These are phyloP conservation scores for Boletus pseudopeckii DNA, from an alignment of 768 basidiomycete species.

Conservation along the genomic window DNA sequence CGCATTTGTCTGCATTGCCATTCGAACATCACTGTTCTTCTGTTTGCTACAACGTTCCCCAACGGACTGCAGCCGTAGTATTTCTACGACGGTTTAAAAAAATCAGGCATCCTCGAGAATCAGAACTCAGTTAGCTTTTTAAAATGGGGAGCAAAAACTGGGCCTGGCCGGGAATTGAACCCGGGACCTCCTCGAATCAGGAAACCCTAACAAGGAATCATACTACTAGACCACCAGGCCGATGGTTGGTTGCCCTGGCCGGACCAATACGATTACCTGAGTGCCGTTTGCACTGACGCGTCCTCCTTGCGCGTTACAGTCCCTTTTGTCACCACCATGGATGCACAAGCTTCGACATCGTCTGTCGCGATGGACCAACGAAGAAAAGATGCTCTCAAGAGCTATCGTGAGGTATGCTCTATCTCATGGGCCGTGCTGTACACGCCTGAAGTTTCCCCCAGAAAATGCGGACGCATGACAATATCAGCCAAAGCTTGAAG, in stretches of 20 bases:
- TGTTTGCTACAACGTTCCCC: too few relatives aligned
- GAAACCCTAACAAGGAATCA: constrained; percentile 50
- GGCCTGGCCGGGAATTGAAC: constrained; percentile 60
- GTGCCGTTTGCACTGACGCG: constrained; percentile 22
- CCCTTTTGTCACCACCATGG: constrained; percentile 21
- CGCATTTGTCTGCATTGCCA: too few relatives aligned
- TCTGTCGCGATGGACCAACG: constrained; percentile 65
- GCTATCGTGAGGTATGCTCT: constrained; percentile 64
- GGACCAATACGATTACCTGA: neutral
- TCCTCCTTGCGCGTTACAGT: constrained; percentile 16
- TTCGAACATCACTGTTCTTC: too few relatives aligned
- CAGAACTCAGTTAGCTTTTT: too few relatives aligned
- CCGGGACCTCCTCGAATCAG: constrained; percentile 55
- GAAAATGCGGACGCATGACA: constrained; percentile 95
- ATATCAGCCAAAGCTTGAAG: constrained; percentile 83
- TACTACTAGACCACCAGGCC: constrained; percentile 55
- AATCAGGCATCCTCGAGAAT: neutral
- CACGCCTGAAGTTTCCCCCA: constrained; percentile 32
- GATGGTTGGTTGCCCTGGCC: fast-evolving
- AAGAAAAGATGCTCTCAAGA: constrained; percentile 68
- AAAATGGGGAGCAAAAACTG: constrained; percentile 12
- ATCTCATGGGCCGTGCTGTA: neutral
- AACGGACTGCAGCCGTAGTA: neutral
- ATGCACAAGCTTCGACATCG: constrained; percentile 44
- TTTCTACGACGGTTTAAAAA: neutral